Conservation (phyloP, 345 rosid species). For the Corchorus capsularis region DNA sequence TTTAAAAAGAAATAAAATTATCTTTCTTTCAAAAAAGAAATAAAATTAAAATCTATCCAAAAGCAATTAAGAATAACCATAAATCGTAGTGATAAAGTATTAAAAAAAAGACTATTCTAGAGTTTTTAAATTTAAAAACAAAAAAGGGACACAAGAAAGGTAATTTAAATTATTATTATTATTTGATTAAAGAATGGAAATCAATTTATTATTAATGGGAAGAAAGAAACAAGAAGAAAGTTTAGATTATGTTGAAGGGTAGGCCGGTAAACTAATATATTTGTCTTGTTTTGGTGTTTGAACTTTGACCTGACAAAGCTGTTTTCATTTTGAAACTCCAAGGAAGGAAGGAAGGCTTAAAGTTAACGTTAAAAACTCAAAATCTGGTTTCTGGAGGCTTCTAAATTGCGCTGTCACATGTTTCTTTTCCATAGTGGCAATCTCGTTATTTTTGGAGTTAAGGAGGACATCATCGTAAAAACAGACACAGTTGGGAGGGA, state of each 20-base stretch:
- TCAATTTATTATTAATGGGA: neutral
- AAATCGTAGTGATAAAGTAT: too few relatives aligned
- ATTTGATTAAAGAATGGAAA: neutral
- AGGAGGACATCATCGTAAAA: neutral
- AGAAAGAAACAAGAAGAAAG: neutral
- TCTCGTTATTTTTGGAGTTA: neutral
- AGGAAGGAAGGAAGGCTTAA: neutral
- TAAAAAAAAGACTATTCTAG: too few relatives aligned
- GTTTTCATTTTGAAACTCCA: too few relatives aligned
- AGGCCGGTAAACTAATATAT: neutral
- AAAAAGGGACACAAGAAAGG: neutral
- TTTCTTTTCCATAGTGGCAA: neutral
- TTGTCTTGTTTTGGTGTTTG: neutral
- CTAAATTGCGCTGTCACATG: neutral
- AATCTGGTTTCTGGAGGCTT: neutral
- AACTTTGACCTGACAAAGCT: too few relatives aligned
- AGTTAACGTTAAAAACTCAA: neutral
- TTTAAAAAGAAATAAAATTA: too few relatives aligned
- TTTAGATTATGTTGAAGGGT: neutral
- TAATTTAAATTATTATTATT: neutral
- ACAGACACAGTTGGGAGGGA: neutral
- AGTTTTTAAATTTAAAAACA: neutral
- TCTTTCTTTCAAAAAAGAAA: too few relatives aligned
- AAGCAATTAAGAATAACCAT: too few relatives aligned
- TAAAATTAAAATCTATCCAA: too few relatives aligned